phyloP scores from a whole-genome alignment of 1,284 basidiomycete species.

The Testicularia cyperi region DNA sequence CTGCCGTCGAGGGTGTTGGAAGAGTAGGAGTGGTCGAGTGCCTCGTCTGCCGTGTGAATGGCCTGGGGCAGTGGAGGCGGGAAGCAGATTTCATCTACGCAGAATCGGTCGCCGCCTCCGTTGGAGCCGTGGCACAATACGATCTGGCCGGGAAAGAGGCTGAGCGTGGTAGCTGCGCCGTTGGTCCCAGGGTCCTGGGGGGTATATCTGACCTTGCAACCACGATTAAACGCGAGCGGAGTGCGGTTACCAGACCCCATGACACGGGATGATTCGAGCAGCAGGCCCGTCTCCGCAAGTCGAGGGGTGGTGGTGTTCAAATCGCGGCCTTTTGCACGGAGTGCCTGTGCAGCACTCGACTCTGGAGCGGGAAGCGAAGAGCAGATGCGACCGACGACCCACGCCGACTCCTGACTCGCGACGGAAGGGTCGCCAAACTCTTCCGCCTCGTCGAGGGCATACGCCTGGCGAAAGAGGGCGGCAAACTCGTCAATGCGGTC shows the following conservation, averaged over 20 bases:
- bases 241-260: conserved; percentile 51
- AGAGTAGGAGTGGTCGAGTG: conserved; percentile 32
- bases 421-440: conserved; percentile 51
- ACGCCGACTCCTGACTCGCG: conserved; percentile 48
- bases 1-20: conserved; percentile 16
- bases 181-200: conserved; percentile 27
- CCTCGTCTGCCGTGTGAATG: conserved; percentile 27
- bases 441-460: conserved; percentile 19
- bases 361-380: conserved; percentile 16
- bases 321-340: conserved; percentile 4
- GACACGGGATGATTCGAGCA: conserved; percentile 47
- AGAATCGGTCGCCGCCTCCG: conserved; percentile 83
- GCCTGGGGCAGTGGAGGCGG: conserved; percentile 51
- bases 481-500: conserved; percentile 49
- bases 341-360: conserved; percentile 5
- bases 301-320: too few species aligned
- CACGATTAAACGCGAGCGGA: conserved; percentile 31
- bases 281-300: conserved; percentile 29
- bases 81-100: conserved; percentile 77
- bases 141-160: conserved; percentile 86
- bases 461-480: conserved; percentile 38
- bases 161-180: conserved; percentile 51
- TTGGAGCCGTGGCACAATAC: conserved; percentile 86
- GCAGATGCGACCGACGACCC: conserved; percentile 52
- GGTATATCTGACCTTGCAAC: conserved; percentile 38